A percentile compares a stretch with the other conserved stretches of the same genome.
Conservation (phyloP, 768 basidiomycete genomes). For the Boletus huronensis region DNA sequence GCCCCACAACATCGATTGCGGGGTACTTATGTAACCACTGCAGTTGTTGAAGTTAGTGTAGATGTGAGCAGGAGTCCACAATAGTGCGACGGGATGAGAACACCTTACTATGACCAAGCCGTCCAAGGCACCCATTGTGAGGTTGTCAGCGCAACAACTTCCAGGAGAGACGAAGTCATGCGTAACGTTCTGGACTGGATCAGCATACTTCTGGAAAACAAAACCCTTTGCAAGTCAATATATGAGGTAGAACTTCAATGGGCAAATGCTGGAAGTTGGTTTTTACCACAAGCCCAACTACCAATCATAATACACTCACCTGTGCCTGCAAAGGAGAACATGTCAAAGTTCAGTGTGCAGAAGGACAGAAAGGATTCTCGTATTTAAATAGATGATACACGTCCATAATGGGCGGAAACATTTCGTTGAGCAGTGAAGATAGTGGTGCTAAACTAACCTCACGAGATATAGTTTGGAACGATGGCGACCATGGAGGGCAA, state of each 20-base stretch:
- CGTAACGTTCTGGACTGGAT: neutral
- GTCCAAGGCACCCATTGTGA: neutral
- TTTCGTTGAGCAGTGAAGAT: neutral
- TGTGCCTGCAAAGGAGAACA: neutral
- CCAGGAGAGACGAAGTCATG: neutral
- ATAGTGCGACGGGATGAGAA: neutral
- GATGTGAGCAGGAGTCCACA: neutral
- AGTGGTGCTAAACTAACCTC: neutral
- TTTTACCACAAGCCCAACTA: neutral
- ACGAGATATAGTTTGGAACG: neutral
- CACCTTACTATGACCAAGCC: too few relatives aligned
- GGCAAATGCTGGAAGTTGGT: neutral
- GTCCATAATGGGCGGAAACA: neutral
- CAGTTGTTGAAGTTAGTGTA: neutral
- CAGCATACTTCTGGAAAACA: neutral
- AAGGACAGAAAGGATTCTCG: neutral
- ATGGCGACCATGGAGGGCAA: neutral
- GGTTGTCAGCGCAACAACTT: conserved; percentile 20
- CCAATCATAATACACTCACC: neutral
- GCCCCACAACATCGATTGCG: neutral
- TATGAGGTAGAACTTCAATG: neutral
- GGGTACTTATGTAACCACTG: neutral
- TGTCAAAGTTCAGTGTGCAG: neutral
- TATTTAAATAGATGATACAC: neutral
- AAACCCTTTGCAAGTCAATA: neutral